Conservation (phyloP, 345 rosid genomes). For the Sonneratia caseolaris region DNA sequence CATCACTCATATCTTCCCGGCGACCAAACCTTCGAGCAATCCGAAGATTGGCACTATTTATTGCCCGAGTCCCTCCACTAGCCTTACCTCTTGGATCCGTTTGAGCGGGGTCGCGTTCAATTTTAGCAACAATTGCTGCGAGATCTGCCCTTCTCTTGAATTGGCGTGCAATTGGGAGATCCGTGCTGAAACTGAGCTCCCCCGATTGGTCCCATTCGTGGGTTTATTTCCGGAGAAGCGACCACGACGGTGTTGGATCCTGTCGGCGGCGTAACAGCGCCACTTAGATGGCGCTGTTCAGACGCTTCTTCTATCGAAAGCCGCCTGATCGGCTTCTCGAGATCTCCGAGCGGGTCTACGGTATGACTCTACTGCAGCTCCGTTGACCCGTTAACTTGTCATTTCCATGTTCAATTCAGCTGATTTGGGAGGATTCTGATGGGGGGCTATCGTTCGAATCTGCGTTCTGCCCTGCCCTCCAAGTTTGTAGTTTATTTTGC, state of each 20-base stretch:
- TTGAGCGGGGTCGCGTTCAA: not conserved
- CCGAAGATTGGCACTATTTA: not conserved
- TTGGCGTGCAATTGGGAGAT: conserved; percentile 4
- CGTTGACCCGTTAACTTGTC: not conserved
- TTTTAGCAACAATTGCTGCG: conserved; percentile 4
- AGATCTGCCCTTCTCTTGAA: not conserved
- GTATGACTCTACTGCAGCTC: conserved; percentile 19
- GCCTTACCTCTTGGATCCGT: not conserved
- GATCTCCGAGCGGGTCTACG: conserved; percentile 97
- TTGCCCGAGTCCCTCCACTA: not conserved
- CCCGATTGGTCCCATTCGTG: too few species aligned
- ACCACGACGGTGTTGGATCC: conserved; percentile 57
- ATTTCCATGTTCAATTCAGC: not conserved
- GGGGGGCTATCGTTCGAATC: not conserved
- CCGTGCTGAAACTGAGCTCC: not conserved
- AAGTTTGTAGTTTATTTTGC: not conserved
- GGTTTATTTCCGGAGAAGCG: not conserved
- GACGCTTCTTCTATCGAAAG: conserved; percentile 95
- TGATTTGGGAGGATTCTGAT: not conserved
- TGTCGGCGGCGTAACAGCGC: conserved; percentile 91
- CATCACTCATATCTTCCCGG: not conserved
- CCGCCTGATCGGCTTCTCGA: conserved; percentile 99
- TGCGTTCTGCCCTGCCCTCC: not conserved
- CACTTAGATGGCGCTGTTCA: conserved; percentile 99
- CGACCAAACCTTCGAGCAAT: conserved; percentile 1